Conservation (phyloP, 163 green algal genomes). For the Scenedesmus sp. region DNA sequence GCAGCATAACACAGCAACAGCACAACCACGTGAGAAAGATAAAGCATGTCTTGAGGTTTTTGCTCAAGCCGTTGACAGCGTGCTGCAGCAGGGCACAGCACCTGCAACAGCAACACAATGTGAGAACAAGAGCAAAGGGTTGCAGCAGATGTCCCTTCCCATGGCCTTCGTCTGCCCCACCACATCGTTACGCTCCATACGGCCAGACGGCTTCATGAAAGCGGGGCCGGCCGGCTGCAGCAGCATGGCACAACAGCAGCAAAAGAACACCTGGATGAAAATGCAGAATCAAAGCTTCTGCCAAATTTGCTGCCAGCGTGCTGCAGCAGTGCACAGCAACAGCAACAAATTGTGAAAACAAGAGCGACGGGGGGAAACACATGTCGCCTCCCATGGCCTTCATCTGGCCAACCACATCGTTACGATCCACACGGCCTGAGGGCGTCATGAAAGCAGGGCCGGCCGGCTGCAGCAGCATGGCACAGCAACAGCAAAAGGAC, state of each 20-base stretch:
- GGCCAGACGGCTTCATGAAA: slow-evolving; percentile 64
- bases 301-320: too few relatives aligned
- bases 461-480: background rate
- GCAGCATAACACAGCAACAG: background rate
- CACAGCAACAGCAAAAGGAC: background rate
- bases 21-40: background rate
- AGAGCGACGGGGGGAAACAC: background rate
- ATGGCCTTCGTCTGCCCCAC: slow-evolving; percentile 66
- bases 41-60: too few relatives aligned
- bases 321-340: too few relatives aligned
- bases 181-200: slow-evolving; percentile 72
- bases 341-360: background rate
- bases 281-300: too few relatives aligned
- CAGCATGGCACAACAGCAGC: too few relatives aligned
- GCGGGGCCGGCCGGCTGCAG: background rate
- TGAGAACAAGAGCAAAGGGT: background rate
- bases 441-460: slow-evolving; percentile 52
- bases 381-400: slow-evolving; percentile 61
- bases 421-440: slow-evolving; percentile 74
- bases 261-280: background rate
- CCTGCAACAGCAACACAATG: too few relatives aligned
- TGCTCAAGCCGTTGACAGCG: too few relatives aligned
- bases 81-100: too few relatives aligned
- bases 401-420: slow-evolving; percentile 62
- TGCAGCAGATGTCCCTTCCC: slow-evolving; percentile 38